Conservation (phyloP, 139 green algal species). For the Penium margaritaceum region DNA sequence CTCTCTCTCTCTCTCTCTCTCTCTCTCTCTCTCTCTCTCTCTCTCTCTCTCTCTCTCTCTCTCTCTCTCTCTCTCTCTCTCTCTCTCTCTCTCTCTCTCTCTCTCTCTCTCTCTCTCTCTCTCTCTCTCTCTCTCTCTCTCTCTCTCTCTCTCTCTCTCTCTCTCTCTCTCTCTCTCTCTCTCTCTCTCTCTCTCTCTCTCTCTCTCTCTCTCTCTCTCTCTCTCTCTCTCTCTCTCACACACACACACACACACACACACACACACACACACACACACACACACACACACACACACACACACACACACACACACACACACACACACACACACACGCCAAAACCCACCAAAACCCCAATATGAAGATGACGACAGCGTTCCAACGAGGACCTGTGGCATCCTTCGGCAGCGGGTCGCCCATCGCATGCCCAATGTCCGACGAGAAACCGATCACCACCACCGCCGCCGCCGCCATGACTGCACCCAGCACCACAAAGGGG, state of each 20-base stretch:
- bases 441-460: constrained; percentile 38
- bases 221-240: not conserved
- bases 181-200: not conserved
- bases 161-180: not conserved
- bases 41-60: not conserved
- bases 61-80: not conserved
- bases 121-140: not conserved
- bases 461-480: constrained; percentile 9
- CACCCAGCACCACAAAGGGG: constrained; percentile 36
- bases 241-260: not conserved
- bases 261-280: not conserved
- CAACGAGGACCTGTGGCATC: not conserved
- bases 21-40: not conserved
- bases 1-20: not conserved
- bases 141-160: not conserved
- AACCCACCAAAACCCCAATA: constrained; percentile 9
- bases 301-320: not conserved
- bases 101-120: not conserved
- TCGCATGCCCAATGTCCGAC: constrained; percentile 30
- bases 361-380: constrained; percentile 16
- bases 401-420: constrained; percentile 2
- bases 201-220: not conserved
- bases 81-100: not conserved
- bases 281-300: not conserved
- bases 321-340: not conserved